A percentile compares a stretch with the other conserved stretches of the same genome.
Conservation (phyloP, 208 protist species). For the Acanthamoeba comandoni region DNA sequence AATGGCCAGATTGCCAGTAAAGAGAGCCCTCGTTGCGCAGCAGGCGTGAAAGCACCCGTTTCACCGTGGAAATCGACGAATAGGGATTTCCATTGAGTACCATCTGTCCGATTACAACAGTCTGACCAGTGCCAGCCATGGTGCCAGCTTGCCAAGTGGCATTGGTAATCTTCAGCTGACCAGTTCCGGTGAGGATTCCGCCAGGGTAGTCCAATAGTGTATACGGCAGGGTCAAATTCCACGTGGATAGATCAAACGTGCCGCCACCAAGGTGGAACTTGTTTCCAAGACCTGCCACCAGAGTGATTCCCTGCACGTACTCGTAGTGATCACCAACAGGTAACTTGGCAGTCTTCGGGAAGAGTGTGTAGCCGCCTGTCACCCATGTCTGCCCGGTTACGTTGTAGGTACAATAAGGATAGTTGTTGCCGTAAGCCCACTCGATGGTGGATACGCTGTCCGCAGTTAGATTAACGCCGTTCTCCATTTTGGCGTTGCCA, state of each 20-base stretch:
- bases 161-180: not conserved
- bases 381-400: constrained; percentile 33
- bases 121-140: constrained; percentile 47
- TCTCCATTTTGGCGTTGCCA: constrained; percentile 29
- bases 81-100: no score
- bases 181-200: constrained; percentile 30
- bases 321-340: constrained; percentile 60
- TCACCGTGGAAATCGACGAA: no score
- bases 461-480: constrained; percentile 12
- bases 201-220: constrained; percentile 32
- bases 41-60: not conserved
- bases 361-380: constrained; percentile 46
- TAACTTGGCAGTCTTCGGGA: constrained; percentile 13
- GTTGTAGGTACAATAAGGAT: constrained; percentile 54
- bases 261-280: constrained; percentile 33
- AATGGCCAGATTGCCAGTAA: constrained; percentile 18
- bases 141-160: constrained; percentile 12
- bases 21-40: constrained; percentile 16
- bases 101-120: no score
- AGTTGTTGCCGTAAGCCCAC: constrained; percentile 19
- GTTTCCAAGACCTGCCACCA: not conserved
- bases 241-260: constrained; percentile 49
- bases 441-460: constrained; percentile 61
- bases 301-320: not conserved
- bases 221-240: not conserved